Evolutionary conservation across 495 filamentous ascomycete species (phyloP).

Genomic region (Neurospora africana): DNA sequence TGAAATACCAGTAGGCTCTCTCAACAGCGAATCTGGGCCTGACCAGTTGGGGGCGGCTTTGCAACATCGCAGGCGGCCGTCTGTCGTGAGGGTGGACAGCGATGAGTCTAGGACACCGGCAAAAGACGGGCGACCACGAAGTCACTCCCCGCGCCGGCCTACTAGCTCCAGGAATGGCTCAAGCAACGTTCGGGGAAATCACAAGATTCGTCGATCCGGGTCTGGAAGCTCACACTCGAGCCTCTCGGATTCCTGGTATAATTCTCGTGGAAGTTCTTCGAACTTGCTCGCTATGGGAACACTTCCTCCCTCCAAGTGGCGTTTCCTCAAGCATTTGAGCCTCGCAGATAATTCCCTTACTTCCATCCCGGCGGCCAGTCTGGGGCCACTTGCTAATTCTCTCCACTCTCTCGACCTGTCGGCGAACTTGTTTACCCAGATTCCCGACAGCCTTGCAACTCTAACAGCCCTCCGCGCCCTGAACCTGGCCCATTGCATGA

Average conservation of each 20-base stretch:
- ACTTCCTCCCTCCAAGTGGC: constrained; percentile 80
- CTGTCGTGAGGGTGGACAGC: constrained; percentile 26
- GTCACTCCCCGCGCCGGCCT: constrained; percentile 70
- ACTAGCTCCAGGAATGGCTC: constrained; percentile 59
- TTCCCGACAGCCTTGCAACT: constrained; percentile 77
- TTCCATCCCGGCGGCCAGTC: constrained; percentile 57
- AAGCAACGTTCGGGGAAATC: constrained; percentile 47
- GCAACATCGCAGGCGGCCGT: constrained; percentile 29
- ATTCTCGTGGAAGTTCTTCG: constrained; percentile 53
- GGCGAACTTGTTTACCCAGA: constrained; percentile 77
- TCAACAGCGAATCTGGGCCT: constrained; percentile 31
- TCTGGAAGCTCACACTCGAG: constrained; percentile 91
- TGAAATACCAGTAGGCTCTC: constrained; percentile 35
- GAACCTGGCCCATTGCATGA: constrained; percentile 95
- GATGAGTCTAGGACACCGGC: constrained; percentile 29
- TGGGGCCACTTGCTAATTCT: constrained; percentile 73
- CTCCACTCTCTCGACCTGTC: constrained; percentile 87
- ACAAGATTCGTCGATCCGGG: constrained; percentile 71
- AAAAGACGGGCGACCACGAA: constrained; percentile 47
- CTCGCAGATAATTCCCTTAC: constrained; percentile 86
- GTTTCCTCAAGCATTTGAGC: constrained; percentile 83
- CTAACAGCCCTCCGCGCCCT: constrained; percentile 75
- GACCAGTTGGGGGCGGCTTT: constrained; percentile 22
- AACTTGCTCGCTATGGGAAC: constrained; percentile 55
- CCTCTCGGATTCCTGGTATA: constrained; percentile 57